phyloP scores from a whole-genome alignment of 169 alveolate species.

The Plasmodium fragile region DNA sequence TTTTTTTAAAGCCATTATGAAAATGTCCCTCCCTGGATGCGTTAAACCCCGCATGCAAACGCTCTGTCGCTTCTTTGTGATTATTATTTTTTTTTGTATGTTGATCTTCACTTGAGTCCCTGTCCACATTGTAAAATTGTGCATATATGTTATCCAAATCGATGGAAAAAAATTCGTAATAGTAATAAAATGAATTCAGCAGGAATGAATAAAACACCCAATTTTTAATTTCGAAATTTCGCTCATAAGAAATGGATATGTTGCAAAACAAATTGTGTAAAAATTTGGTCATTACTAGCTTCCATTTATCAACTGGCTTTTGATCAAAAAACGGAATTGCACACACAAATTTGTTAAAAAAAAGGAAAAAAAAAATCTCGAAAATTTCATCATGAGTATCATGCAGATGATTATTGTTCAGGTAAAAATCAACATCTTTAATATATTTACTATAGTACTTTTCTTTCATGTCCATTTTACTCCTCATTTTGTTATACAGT shows the following conservation, averaged over 20 bases:
- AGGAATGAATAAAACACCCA: slow-evolving; percentile 67
- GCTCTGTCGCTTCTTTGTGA: slow-evolving; percentile 6
- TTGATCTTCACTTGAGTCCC: neutral
- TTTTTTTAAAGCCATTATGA: slow-evolving; percentile 40
- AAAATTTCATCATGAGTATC: slow-evolving; percentile 24
- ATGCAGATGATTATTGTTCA: slow-evolving; percentile 23
- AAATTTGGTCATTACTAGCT: slow-evolving; percentile 18
- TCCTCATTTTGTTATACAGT: slow-evolving; percentile 27
- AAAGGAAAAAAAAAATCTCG: slow-evolving; percentile 42
- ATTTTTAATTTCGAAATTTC: neutral
- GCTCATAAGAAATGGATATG: slow-evolving; percentile 18
- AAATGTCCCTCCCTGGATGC: slow-evolving; percentile 12
- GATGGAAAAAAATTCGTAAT: slow-evolving; percentile 31
- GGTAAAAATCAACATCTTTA: slow-evolving; percentile 11
- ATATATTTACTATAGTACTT: slow-evolving; percentile 25
- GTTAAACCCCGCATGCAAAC: neutral
- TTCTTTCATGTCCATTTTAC: slow-evolving; percentile 15
- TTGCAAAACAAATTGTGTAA: slow-evolving; percentile 27
- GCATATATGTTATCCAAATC: slow-evolving; percentile 21
- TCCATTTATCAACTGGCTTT: slow-evolving; percentile 54
- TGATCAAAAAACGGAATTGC: slow-evolving; percentile 71
- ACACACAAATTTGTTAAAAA: slow-evolving; percentile 65
- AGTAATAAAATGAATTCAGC: slow-evolving; percentile 67
- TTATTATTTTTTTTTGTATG: slow-evolving; percentile 8
- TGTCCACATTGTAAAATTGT: slow-evolving; percentile 23